Conservation (phyloP, 2,329 filamentous ascomycete genomes). For the Fusarium sp. region DNA sequence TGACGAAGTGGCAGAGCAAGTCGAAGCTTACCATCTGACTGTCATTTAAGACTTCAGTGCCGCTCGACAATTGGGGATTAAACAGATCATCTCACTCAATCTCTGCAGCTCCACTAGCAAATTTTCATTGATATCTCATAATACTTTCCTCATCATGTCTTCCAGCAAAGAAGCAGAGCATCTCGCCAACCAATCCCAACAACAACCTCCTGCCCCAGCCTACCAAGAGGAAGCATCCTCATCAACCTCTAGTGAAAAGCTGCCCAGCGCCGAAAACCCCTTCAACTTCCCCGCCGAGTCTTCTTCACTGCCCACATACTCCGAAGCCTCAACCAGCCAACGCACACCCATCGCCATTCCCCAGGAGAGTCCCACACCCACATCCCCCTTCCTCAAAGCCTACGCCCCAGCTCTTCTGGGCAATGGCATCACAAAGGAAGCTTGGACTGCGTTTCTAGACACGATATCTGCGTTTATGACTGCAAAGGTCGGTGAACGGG, state of each 20-base stretch:
- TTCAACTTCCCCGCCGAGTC: slow-evolving; percentile 56
- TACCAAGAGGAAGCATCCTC: slow-evolving; percentile 23
- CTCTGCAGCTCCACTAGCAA: neutral
- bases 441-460: slow-evolving; percentile 53
- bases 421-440: slow-evolving; percentile 53
- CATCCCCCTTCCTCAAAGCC: slow-evolving; percentile 56
- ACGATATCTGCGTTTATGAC: slow-evolving; percentile 62
- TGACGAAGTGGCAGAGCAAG: slow-evolving; percentile 29
- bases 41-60: slow-evolving; percentile 15
- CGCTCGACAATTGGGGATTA: neutral
- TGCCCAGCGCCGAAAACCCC: slow-evolving; percentile 52
- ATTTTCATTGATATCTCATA: accelerated
- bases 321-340: slow-evolving; percentile 32
- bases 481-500: slow-evolving; percentile 59
- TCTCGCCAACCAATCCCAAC: slow-evolving; percentile 1
- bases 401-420: slow-evolving; percentile 56
- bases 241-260: neutral
- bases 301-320: slow-evolving; percentile 50
- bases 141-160: slow-evolving; percentile 15
- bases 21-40: neutral
- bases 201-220: slow-evolving; percentile 17
- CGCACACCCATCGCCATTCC: slow-evolving; percentile 57
- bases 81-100: neutral
- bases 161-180: slow-evolving; percentile 34
- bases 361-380: slow-evolving; percentile 51